Base-by-base conservation (phyloP, 768 basidiomycete species). In the Leucocoprinus birnbaumii region DNA sequence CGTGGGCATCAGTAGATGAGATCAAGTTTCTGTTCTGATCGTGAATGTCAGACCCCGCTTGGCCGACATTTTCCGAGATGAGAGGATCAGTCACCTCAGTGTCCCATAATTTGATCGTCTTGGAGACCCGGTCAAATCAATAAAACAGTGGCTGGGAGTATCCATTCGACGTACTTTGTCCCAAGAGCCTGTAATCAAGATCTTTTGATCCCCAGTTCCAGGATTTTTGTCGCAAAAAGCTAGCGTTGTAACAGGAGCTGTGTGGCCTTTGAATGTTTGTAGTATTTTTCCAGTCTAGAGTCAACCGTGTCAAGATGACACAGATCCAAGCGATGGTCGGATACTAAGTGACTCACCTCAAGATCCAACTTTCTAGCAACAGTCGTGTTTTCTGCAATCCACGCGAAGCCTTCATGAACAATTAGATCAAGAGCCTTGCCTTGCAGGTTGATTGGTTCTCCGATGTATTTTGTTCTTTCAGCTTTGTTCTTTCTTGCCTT, bases 161-260 rank as follows among this genome's bases (percentile, higher is more conserved):
- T 22, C 22, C 16, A 18, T 38, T 34, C 26, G 31, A 59, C 59
- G 59, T 59, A 83, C 91, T 71, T 83, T 86, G 67, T 99, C 97
- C 97, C 97, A 99, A 44, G 94, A 94, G 19, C 91, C 94, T 42
- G 91, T 93, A 59, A 98, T 80, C 35, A 99, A 71, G 7, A 89
- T 66, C 58, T 77, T 74, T 11, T 66, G 70, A 54, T 78, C 71
- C 13, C 68, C 72, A 35, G 74, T 71, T 10, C 74, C 72, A 22
- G 61, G 57, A 14, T 52, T 60, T 53, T 68, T 73, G 59, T 82
- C 74, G 59, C 72, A 80, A 62, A 98, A 87, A 5, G 85, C 84
- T 27, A 99, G 72, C 31, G 80, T 84, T 2, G 95, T 95, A 46
- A 95, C 91, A 31, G 96, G 96, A 4, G 89, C 96, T 2, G 79